Conservation (phyloP, 345 rosid genomes). For the Euphorbia pulcherrima region DNA sequence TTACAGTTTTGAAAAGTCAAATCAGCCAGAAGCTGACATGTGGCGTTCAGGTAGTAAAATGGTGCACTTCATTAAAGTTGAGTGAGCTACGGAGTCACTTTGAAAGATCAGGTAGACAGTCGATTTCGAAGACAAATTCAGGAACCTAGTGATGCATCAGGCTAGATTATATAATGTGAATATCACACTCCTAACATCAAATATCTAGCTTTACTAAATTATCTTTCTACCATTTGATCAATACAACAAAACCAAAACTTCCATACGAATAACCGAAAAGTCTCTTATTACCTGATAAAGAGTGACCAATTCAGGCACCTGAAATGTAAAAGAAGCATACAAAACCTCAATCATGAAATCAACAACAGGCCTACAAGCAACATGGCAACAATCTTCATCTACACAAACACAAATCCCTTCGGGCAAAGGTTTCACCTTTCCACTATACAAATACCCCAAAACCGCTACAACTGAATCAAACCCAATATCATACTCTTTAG, state of each 20-base stretch:
- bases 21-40: too few species aligned
- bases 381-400: conserved; percentile 64
- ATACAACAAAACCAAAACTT: background rate
- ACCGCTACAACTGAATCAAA: conserved; percentile 53
- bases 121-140: too few species aligned
- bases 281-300: conserved; percentile 51
- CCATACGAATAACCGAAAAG: background rate
- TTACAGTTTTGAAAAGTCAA: too few species aligned
- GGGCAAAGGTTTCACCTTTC: conserved; percentile 53
- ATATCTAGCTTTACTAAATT: too few species aligned
- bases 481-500: conserved; percentile 49
- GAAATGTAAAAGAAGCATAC: conserved; percentile 63
- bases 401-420: conserved; percentile 50
- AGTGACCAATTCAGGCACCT: conserved; percentile 52
- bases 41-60: too few species aligned
- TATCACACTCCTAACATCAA: too few species aligned
- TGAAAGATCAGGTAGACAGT: too few species aligned
- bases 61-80: too few species aligned
- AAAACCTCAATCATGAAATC: conserved; percentile 66
- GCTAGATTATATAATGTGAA: too few species aligned
- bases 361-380: conserved; percentile 63
- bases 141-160: too few species aligned
- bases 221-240: too few species aligned
- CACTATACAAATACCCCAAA: conserved; percentile 60
- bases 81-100: too few species aligned